Percentiles rank a stretch among this genome's conserved stretches.
Evolutionary conservation across 768 basidiomycete genomes (phyloP).

Genomic region (Leccinum variicolor): DNA sequence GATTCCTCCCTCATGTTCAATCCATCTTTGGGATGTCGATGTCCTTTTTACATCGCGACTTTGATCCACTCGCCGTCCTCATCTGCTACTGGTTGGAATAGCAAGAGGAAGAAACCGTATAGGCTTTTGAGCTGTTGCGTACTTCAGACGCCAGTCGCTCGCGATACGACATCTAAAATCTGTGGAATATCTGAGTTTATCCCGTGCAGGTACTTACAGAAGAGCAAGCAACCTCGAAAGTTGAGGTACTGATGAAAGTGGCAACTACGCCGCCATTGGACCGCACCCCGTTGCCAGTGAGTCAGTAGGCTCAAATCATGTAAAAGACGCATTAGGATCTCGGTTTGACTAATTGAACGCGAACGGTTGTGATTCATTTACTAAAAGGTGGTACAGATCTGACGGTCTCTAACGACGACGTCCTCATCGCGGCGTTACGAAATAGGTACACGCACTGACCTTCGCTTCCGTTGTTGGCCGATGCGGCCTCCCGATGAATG

Average conservation of each 20-base stretch:
- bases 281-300: too few relatives aligned
- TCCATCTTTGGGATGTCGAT: neutral
- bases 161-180: neutral
- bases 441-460: neutral
- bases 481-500: neutral
- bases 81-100: neutral
- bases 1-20: neutral
- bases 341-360: constrained; percentile 1
- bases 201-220: neutral
- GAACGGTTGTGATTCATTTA: neutral
- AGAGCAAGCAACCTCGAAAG: too few relatives aligned
- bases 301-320: neutral
- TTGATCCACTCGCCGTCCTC: neutral
- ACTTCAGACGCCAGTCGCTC: too few relatives aligned
- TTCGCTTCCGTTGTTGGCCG: neutral
- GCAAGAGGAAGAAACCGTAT: neutral
- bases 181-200: neutral
- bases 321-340: neutral
- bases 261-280: neutral
- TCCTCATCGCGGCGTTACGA: constrained; percentile 1
- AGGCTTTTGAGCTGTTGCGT: neutral
- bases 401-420: neutral
- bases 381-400: neutral
- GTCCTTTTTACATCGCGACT: neutral
- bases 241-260: neutral